Evolutionary conservation across 2,329 filamentous ascomycete genomes (phyloP).

Genomic region (Penicillium sp.): DNA sequence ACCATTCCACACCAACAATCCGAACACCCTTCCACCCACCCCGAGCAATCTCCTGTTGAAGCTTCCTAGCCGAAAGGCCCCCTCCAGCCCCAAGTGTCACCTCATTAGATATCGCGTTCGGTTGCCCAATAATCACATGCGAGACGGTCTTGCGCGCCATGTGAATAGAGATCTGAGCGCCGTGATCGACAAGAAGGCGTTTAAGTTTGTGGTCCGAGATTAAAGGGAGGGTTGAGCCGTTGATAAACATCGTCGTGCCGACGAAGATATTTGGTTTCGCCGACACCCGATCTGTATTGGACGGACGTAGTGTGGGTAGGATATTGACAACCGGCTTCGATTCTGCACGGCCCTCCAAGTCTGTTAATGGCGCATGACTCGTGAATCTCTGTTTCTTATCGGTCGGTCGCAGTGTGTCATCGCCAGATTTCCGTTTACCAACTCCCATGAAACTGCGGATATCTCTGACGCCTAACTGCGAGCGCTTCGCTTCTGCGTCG

Average conservation of each 20-base stretch:
- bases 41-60: conserved; percentile 74
- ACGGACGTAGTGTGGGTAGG: background rate
- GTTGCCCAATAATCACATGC: conserved; percentile 76
- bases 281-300: background rate
- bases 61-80: conserved; percentile 72
- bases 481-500: conserved; percentile 25
- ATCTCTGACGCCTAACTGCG: conserved; percentile 35
- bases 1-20: conserved; percentile 82
- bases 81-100: conserved; percentile 63
- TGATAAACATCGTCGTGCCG: conserved; percentile 76
- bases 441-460: conserved; percentile 50
- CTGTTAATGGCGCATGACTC: background rate
- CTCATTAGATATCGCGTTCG: conserved; percentile 34
- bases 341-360: background rate
- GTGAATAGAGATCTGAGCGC: conserved; percentile 68
- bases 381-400: conserved; percentile 3
- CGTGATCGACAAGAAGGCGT: conserved; percentile 71
- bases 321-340: background rate
- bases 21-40: conserved; percentile 70
- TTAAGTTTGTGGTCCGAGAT: conserved; percentile 87
- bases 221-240: conserved; percentile 77
- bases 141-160: conserved; percentile 75
- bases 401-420: conserved; percentile 20
- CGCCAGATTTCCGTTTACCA: conserved; percentile 45
- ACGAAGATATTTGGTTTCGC: conserved; percentile 59